Evolutionary conservation across 2,329 filamentous ascomycete genomes (phyloP).

Genomic region (Sordariomycetes sp.): DNA sequence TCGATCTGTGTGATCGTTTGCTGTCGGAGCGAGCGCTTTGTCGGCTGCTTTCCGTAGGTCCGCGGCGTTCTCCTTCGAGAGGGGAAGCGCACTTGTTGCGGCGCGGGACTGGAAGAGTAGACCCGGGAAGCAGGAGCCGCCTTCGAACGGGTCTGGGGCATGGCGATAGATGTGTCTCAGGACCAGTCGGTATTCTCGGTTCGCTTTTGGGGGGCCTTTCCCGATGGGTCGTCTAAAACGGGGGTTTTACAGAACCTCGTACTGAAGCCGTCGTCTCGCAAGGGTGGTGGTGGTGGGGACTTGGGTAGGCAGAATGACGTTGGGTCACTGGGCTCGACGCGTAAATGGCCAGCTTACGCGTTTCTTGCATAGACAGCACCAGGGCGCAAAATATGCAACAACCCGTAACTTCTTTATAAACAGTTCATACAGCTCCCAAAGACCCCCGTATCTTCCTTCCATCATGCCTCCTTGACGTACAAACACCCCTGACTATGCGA

Average conservation of each 20-base stretch:
- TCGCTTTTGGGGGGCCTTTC: neutral
- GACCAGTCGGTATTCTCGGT: neutral
- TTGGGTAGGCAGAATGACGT: neutral
- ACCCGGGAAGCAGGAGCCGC: slow-evolving; percentile 22
- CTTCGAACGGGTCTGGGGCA: slow-evolving; percentile 24
- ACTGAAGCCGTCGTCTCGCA: no score
- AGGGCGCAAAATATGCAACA: neutral
- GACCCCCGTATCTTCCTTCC: neutral
- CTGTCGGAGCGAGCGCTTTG: slow-evolving; percentile 17
- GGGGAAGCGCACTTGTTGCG: slow-evolving; percentile 28
- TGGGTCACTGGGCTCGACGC: neutral
- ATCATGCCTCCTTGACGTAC: neutral
- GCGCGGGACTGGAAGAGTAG: slow-evolving; percentile 24
- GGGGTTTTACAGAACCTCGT: neutral
- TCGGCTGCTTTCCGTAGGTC: slow-evolving; percentile 19
- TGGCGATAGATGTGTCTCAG: neutral
- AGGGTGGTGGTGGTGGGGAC: no score
- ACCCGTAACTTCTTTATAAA: neutral
- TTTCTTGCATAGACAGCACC: neutral
- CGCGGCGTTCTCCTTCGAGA: slow-evolving; percentile 20
- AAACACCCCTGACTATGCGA: neutral
- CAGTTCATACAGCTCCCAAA: neutral
- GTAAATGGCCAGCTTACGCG: neutral
- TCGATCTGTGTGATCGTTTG: slow-evolving; percentile 32
- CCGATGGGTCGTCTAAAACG: neutral